Conservation (phyloP, 2,329 filamentous ascomycete genomes). For the Iodosphaeria phyllophila region DNA sequence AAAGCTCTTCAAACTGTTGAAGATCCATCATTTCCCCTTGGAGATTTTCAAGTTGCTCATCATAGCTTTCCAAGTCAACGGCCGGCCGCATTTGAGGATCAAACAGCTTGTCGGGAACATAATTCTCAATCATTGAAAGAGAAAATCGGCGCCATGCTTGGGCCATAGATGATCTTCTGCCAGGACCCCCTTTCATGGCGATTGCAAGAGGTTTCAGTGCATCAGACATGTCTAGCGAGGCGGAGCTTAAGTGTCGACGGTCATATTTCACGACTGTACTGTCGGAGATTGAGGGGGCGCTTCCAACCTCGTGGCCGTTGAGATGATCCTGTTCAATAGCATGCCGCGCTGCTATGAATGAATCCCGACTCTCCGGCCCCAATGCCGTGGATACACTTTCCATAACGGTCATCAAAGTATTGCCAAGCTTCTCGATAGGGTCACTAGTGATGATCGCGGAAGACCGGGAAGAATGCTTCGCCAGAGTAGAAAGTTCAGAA, state of each 20-base stretch:
- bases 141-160: constrained; percentile 63
- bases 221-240: no score
- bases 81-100: constrained; percentile 55
- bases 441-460: constrained; percentile 29
- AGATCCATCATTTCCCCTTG: constrained; percentile 39
- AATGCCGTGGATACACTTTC: constrained; percentile 21
- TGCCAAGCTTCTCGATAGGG: constrained; percentile 27
- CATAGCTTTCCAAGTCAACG: constrained; percentile 42
- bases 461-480: constrained; percentile 31
- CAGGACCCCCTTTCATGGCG: constrained; percentile 10
- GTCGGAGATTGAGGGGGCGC: no score
- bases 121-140: constrained; percentile 55
- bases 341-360: constrained; percentile 10
- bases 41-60: constrained; percentile 36
- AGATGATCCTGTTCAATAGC: constrained; percentile 4
- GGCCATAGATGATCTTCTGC: constrained; percentile 19
- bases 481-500: constrained; percentile 42
- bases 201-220: constrained; percentile 24
- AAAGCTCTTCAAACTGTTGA: constrained; percentile 41
- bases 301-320: no score
- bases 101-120: constrained; percentile 70
- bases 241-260: no score
- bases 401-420: constrained; percentile 26
- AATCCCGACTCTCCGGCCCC: constrained; percentile 13
- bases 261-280: no score